These are phyloP conservation scores for Candida boleticola DNA, from an alignment of 805 yeast genomes.

Conservation along the genomic window DNA sequence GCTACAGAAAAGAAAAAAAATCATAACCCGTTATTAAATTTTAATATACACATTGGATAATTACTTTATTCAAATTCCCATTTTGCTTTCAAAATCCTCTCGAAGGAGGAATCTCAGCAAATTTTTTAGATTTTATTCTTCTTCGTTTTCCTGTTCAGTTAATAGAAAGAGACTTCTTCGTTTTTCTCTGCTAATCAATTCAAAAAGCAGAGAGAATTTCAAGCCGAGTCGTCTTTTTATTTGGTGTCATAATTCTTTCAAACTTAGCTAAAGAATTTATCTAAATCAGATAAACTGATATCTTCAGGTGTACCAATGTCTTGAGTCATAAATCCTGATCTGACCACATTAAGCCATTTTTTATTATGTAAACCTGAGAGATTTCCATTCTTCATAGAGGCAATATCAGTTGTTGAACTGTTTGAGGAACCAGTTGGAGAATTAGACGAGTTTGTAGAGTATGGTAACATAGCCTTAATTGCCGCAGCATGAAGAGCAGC, in stretches of 20 bases:
- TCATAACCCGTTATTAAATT: slow-evolving; percentile 3
- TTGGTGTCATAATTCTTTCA: no score
- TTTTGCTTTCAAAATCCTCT: no score
- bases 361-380: slow-evolving; percentile 36
- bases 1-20: no score
- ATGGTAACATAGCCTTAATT: slow-evolving; percentile 40
- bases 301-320: slow-evolving; percentile 82
- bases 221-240: no score
- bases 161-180: no score
- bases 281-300: slow-evolving; percentile 64
- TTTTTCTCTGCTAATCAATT: no score
- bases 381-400: slow-evolving; percentile 10
- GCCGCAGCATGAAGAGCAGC: slow-evolving; percentile 74
- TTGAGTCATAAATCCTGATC: slow-evolving; percentile 74
- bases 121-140: no score
- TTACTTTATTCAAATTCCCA: slow-evolving; percentile 2
- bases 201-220: no score
- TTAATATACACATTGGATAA: slow-evolving; percentile 5
- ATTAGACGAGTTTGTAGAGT: slow-evolving; percentile 22
- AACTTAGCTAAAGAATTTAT: slow-evolving; percentile 35
- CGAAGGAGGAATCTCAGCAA: no score
- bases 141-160: no score
- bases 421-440: slow-evolving; percentile 17
- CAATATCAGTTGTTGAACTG: slow-evolving; percentile 8
- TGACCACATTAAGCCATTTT: slow-evolving; percentile 70